Evolutionary conservation across 2,329 filamentous ascomycete species (phyloP).

Genomic region (Aspergillus japonicus): DNA sequence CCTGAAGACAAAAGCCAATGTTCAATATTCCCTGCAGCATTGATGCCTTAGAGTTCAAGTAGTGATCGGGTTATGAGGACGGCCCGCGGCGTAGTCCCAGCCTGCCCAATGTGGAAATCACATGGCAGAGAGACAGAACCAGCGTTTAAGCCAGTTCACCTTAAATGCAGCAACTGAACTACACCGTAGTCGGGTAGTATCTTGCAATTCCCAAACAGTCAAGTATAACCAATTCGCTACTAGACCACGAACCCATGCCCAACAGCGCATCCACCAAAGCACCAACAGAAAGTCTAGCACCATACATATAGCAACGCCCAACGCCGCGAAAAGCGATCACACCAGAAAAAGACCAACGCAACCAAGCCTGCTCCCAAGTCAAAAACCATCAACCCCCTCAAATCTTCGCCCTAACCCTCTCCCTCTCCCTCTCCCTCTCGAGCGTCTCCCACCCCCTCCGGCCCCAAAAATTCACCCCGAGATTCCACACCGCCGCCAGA

Average conservation of each 20-base stretch:
- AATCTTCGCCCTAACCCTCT: conserved; percentile 54
- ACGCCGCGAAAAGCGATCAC: neutral
- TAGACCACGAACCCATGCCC: neutral
- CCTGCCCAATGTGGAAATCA: neutral
- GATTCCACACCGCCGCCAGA: conserved; percentile 66
- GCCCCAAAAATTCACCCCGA: conserved; percentile 68
- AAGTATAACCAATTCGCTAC: neutral
- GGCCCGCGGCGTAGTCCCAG: no score
- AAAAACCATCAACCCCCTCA: conserved; percentile 30
- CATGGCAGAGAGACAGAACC: neutral
- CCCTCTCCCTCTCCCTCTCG: conserved; percentile 48
- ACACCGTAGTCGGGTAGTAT: no score
- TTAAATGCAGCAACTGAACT: no score
- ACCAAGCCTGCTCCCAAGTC: neutral
- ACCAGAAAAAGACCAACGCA: no score
- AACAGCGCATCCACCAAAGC: neutral
- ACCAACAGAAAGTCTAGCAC: neutral
- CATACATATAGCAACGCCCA: neutral
- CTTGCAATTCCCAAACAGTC: neutral
- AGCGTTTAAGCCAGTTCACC: neutral
- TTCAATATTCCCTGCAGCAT: no score
- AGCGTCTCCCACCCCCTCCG: conserved; percentile 68
- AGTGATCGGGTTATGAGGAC: no score
- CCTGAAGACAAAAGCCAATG: no score
- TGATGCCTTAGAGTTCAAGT: no score